Evolutionary conservation across 2,329 filamentous ascomycete species (phyloP).

Genomic region (Penicillium glabrum): DNA sequence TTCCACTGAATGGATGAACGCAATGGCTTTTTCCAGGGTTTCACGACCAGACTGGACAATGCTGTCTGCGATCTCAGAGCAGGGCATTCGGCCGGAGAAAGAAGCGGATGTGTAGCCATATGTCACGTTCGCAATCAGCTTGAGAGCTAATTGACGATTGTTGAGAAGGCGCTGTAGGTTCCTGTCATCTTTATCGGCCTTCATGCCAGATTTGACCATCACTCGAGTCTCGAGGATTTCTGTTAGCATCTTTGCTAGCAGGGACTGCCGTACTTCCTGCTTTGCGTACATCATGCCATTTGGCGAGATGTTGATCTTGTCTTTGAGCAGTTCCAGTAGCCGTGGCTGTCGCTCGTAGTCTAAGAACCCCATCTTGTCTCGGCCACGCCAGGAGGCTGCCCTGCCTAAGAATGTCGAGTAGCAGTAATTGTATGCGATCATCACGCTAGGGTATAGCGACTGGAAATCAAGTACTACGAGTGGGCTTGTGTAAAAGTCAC

Average conservation of each 20-base stretch:
- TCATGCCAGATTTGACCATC: constrained; percentile 98
- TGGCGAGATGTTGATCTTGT: constrained; percentile 86
- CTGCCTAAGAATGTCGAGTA: constrained; percentile 95
- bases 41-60: constrained; percentile 96
- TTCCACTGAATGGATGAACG: constrained; percentile 82
- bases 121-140: constrained; percentile 96
- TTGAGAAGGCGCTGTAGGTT: constrained; percentile 83
- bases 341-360: constrained; percentile 78
- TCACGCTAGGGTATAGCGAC: constrained; percentile 91
- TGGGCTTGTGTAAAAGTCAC: constrained; percentile 88
- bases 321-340: constrained; percentile 73
- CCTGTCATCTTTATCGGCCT: constrained; percentile 84
- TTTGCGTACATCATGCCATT: constrained; percentile 97
- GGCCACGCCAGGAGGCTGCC: constrained; percentile 82
- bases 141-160: constrained; percentile 89
- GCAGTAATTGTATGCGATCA: constrained; percentile 99
- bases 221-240: constrained; percentile 94
- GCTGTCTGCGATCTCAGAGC: constrained; percentile 94
- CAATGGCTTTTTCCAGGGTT: constrained; percentile 90
- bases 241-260: constrained; percentile 92
- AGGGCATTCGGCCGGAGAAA: constrained; percentile 96
- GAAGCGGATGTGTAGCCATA: constrained; percentile 97
- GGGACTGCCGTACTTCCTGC: constrained; percentile 78
- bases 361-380: constrained; percentile 90
- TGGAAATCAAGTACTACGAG: constrained; percentile 93